Evolutionary conservation across 345 rosid species (phyloP).

Genomic region (Ceriops tagal): DNA sequence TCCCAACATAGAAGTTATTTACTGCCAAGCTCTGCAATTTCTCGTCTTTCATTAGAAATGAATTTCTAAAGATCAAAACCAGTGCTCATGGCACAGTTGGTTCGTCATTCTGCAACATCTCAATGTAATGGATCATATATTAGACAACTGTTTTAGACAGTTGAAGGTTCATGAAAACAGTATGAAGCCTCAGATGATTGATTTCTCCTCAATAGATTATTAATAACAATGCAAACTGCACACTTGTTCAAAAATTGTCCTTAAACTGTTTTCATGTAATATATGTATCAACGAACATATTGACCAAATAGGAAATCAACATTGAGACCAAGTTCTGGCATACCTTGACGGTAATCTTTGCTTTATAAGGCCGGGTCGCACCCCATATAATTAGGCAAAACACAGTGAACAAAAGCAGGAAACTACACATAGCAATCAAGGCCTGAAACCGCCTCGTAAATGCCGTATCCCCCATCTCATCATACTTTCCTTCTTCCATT

Average conservation of each 20-base stretch:
- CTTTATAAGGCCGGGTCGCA: slow-evolving; percentile 65
- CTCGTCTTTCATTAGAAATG: slow-evolving; percentile 8
- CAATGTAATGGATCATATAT: not conserved
- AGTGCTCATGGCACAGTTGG: not conserved
- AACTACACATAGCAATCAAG: slow-evolving; percentile 48
- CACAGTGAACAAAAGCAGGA: slow-evolving; percentile 51
- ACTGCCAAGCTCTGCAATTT: slow-evolving; percentile 59
- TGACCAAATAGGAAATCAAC: not conserved
- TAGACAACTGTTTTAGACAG: too few relatives aligned
- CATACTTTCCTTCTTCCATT: slow-evolving; percentile 69
- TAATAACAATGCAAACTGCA: too few relatives aligned
- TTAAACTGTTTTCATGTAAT: too few relatives aligned
- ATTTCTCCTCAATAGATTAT: too few relatives aligned
- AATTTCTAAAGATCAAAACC: not conserved
- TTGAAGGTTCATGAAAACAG: too few relatives aligned
- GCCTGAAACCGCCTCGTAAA: slow-evolving; percentile 56
- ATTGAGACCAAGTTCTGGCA: not conserved
- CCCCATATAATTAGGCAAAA: slow-evolving; percentile 83
- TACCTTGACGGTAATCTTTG: slow-evolving; percentile 64
- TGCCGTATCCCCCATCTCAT: slow-evolving; percentile 52
- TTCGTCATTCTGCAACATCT: not conserved
- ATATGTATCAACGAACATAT: too few relatives aligned
- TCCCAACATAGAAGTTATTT: slow-evolving; percentile 55
- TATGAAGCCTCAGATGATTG: too few relatives aligned
- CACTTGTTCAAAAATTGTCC: too few relatives aligned